Percentiles rank a stretch among this genome's conserved stretches.
phyloP scores from a whole-genome alignment of 2,329 filamentous ascomycete genomes.

The Stachybotrys chlorohalonatus region DNA sequence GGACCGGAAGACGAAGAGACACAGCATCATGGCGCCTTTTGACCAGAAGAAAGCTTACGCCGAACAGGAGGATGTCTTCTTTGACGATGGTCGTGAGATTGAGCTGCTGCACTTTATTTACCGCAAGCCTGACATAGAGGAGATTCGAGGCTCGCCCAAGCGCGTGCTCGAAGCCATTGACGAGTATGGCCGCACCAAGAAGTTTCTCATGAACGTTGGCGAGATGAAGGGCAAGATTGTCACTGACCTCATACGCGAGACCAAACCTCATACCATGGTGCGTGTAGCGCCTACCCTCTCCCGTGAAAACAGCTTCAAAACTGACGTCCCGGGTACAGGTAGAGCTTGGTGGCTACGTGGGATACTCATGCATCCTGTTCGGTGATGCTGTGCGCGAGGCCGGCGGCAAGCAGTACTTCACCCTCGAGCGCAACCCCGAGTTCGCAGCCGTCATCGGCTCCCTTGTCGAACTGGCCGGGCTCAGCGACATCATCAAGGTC shows the following conservation, averaged over 20 bases:
- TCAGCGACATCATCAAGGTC: constrained; percentile 61
- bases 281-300: constrained; percentile 1
- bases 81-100: constrained; percentile 65
- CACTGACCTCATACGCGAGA: constrained; percentile 54
- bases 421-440: constrained; percentile 63
- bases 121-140: constrained; percentile 48
- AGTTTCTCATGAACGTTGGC: constrained; percentile 75
- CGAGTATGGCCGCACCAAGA: constrained; percentile 48
- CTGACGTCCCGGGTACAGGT: constrained; percentile 26
- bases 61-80: constrained; percentile 34
- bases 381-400: constrained; percentile 53
- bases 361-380: constrained; percentile 74
- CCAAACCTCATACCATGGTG: constrained; percentile 59
- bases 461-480: constrained; percentile 64
- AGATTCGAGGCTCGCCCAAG: constrained; percentile 54
- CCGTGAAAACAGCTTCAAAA: too few species aligned
- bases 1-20: not conserved
- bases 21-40: constrained; percentile 19
- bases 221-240: constrained; percentile 66
- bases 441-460: constrained; percentile 62
- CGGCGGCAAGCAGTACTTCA: constrained; percentile 59
- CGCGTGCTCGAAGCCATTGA: constrained; percentile 62
- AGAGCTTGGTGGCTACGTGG: constrained; percentile 73
- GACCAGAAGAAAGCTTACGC: constrained; percentile 29
- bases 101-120: constrained; percentile 65